Evolutionary conservation across 2,329 filamentous ascomycete species (phyloP), one percentile per base, ranked within the genome.

Genomic region (Monilinia fructicola): DNA sequence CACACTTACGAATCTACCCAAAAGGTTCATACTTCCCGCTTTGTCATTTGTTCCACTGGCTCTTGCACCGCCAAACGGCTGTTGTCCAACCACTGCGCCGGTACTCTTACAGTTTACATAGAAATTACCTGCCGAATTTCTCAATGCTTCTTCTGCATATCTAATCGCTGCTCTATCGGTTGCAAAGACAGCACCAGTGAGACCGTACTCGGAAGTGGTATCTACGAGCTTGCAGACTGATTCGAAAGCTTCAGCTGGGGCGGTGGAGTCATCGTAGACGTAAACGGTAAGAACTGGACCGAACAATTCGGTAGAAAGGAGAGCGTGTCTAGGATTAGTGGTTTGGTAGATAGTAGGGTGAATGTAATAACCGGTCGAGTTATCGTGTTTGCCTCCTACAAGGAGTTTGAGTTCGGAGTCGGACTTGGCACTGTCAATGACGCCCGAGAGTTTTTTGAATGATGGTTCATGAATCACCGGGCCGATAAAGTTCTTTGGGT

Each of bases 91-190:
- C 40, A 91, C 87, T 21, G 88, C 88, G 53, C 87, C 88, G 1
- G 88, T 90, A 78, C 86, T 89, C 85, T 93, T 93, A 82, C 88
- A 90, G 80, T 93, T 94, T 78, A 93, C 83, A 80, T 94, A 93
- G 77, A 93, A 93, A 81, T 93, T 94, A 50, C 90, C 90, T 0
- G 90, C 90, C 0, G 88, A 81, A 75, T 93, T 87, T 70, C 90
- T 83, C 63, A 94, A 82, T 68, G 82, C 84, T 71, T 92, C 85
- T 78, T 92, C 90, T 0, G 90, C 91, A 65, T 83, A 82, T 40
- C 87, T 83, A 67, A 93, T 80, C 11, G 84, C 88, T 55, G 83
- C 79, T 52, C 91, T 82, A 77, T 93, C 90, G 67, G 82, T 79
- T 5, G 91, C 89, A 76, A 94, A 94, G 64, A 94, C 81, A 67